Evolutionary conservation across 306 rosid species (phyloP), one percentile per base, ranked within the genome.

Genomic region (Quercus alba): DNA sequence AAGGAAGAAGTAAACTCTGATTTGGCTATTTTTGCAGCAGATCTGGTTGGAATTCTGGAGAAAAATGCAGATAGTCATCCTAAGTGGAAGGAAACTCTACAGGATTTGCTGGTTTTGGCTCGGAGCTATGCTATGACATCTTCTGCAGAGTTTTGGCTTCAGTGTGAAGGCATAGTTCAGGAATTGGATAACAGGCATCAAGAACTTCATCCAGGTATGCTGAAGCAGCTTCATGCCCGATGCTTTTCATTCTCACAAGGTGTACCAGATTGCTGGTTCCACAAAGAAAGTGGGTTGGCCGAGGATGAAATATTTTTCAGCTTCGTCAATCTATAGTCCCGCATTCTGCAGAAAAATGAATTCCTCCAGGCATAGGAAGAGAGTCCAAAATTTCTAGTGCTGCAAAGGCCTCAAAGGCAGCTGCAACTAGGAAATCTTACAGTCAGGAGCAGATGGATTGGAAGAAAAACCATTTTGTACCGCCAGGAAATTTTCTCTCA

Each of bases 181-280:
- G 99, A 95, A 38, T 93, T 95, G 89, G 99, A 95, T 85, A 98
- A 95, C 85, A 91, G 91, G 82, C 98, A 94, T 56, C 99, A 95
- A 88, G 98, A 95, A 82, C 93, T 85, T 71, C 92, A 96, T 68
- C 97, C 94, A 3, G 98, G 99, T 79, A 85, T 83, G 79, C 87
- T 95, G 79, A 95, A 95, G 89, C 96, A 90, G 84, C 98, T 95
- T 82, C 98, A 91, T 77, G 93, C 99, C 46, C 84, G 88, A 95
- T 95, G 96, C 96, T 95, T 76, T 95, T 95, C 87, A 95, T 95
- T 88, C 94, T 95, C 72, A 95, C 99, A 35, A 92, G 99, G 90
- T 95, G 98, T 84, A 91, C 97, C 35, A 87, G 99, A 76, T 82
- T 95, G 78, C 80, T 93, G 86, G 85, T 95, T 93, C 81, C 98